A percentile compares a stretch with the other conserved stretches of the same genome.
These are phyloP conservation scores for Coccomyxa subellipsoidea DNA, from an alignment of 163 green algal species.

Conservation along the genomic window DNA sequence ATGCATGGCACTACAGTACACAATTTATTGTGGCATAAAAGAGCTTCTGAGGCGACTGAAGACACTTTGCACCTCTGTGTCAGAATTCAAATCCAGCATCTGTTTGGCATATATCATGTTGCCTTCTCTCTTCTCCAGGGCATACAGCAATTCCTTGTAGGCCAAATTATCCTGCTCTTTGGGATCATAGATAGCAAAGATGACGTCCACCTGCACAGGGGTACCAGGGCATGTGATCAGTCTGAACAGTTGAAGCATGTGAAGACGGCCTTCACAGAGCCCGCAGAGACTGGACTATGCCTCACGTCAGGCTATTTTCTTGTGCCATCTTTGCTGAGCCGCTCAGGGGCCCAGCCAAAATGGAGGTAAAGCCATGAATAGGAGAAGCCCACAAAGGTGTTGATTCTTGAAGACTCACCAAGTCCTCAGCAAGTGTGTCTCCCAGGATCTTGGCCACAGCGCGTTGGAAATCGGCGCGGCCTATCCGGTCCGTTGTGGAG, in stretches of 20 bases:
- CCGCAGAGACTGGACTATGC: not conserved
- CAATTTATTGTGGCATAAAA: too few species aligned
- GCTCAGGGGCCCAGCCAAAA: too few species aligned
- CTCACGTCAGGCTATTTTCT: not conserved
- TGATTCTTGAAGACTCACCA: not conserved
- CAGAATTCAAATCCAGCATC: not conserved
- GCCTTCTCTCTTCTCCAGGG: conserved; percentile 4
- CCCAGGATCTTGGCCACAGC: conserved; percentile 16
- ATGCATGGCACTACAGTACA: too few species aligned
- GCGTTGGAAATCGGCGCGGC: not conserved
- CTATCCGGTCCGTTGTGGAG: not conserved
- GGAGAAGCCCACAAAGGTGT: too few species aligned
- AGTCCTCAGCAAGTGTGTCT: not conserved
- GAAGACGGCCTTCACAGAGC: too few species aligned
- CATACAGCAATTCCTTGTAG: conserved; percentile 13
- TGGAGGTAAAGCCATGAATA: too few species aligned
- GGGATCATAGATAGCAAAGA: conserved; percentile 25
- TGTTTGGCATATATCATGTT: not conserved
- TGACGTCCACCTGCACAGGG: conserved; percentile 14
- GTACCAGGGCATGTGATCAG: not conserved
- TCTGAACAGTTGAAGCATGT: not conserved
- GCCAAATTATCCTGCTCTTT: conserved; percentile 16
- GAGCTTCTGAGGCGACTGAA: not conserved
- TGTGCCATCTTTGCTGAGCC: too few species aligned
- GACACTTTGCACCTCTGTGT: not conserved